Conservation (phyloP, 768 basidiomycete species). For the Pholiota microspora region DNA sequence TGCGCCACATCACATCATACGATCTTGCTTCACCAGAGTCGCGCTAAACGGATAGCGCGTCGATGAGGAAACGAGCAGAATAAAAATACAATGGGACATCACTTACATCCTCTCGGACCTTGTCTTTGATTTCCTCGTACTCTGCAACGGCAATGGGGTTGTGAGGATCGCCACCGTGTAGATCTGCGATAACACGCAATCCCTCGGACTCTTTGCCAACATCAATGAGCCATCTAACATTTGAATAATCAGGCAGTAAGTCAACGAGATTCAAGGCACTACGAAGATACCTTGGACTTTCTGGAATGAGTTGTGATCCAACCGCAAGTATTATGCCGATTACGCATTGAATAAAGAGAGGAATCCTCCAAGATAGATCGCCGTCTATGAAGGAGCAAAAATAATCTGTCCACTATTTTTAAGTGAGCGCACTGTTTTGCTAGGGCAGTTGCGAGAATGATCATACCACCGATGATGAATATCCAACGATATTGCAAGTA, state of each 20-base stretch:
- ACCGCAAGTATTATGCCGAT: slow-evolving; percentile 79
- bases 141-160: slow-evolving; percentile 74
- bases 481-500: slow-evolving; percentile 89
- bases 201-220: slow-evolving; percentile 81
- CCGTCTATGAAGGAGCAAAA: slow-evolving; percentile 87
- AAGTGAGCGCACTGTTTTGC: no score
- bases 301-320: slow-evolving; percentile 84
- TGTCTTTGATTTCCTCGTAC: slow-evolving; percentile 86
- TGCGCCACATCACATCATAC: slow-evolving; percentile 82
- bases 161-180: slow-evolving; percentile 79
- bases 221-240: slow-evolving; percentile 84
- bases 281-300: slow-evolving; percentile 70
- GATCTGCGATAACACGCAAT: slow-evolving; percentile 80
- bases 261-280: slow-evolving; percentile 6
- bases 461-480: slow-evolving; percentile 83
- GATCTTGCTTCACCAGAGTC: slow-evolving; percentile 72
- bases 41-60: slow-evolving; percentile 42
- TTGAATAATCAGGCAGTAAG: slow-evolving; percentile 17
- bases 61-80: neutral
- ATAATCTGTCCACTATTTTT: slow-evolving; percentile 91
- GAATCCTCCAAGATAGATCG: slow-evolving; percentile 88
- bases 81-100: neutral
- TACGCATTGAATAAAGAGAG: slow-evolving; percentile 83
- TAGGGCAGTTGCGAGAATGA: neutral
- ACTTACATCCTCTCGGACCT: slow-evolving; percentile 66